Base-by-base conservation (phyloP, 768 basidiomycete genomes). In the Trametes gibbosa region DNA sequence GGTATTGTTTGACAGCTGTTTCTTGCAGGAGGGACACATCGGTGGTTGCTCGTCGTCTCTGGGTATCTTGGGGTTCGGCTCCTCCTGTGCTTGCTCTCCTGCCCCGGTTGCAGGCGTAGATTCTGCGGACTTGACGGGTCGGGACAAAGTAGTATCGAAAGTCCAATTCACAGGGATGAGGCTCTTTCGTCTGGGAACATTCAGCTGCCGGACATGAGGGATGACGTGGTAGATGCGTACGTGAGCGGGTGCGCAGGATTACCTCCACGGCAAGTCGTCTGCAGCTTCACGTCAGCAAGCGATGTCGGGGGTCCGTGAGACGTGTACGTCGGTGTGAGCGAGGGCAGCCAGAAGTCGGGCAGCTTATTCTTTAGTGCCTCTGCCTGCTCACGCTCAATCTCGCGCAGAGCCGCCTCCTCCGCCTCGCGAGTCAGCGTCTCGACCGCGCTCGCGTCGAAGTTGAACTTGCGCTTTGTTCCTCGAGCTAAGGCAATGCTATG, bases 291-390 rank as follows among this genome's bases (percentile, higher is more conserved):
- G 65, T 95, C 92, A 65, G 82, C 80, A 42, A 94, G 73, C 3
- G 87, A 87, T 25, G 77, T 79, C 1, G 86, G 87, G 10, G 79
- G 80, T 0, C 85, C 85, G 49, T 69, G 78, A 32, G 89, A 78
- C 23, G 82, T 75, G 72, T 90, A 84, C 45, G 82, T 95, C 0
- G 95, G 95, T 0, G 95, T 95, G 24, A 98, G 75, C 0, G 91
- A 94, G 2, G 95, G 95, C 39, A 99, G 79, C 97, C 97, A 99
- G 71, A 97, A 99, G 67, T 97, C 95, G 2, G 97, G 95, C 2
- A 98, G 81, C 72, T 98, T 97, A 59, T 84, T 82, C 59, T 88
- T 90, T 56, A 96, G 75, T 3, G 88, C 82, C 62, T 94, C 93
- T 0, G 89, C 87, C 64, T 92, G 90, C 70, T 97, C 94, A 34